These are phyloP conservation scores for Xylariaceae sp. DNA, from an alignment of 2,329 filamentous ascomycete species.

Conservation along the genomic window DNA sequence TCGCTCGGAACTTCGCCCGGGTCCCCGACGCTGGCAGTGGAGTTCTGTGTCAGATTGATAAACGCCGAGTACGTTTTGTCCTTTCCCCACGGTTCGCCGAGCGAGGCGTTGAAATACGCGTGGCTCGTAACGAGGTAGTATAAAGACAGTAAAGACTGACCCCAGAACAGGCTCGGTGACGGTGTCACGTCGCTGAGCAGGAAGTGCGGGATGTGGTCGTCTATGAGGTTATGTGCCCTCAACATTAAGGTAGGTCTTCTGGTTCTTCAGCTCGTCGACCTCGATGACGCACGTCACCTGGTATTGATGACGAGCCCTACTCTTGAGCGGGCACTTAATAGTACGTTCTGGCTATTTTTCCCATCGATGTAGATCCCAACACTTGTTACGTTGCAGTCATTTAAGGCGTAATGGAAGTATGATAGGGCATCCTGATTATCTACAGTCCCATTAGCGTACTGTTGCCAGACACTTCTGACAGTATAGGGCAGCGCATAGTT, in stretches of 20 bases:
- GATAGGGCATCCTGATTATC: slow-evolving; percentile 2
- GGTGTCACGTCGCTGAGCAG: slow-evolving; percentile 3
- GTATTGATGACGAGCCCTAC: neutral
- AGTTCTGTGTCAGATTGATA: neutral
- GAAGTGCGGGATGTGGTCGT: neutral
- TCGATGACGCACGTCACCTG: neutral
- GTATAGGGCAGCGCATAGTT: slow-evolving; percentile 11
- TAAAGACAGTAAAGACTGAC: slow-evolving; percentile 2
- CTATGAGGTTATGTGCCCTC: slow-evolving; percentile 6
- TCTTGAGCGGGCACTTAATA: neutral
- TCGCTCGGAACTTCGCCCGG: neutral
- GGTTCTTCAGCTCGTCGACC: neutral
- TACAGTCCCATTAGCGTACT: neutral
- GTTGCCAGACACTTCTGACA: slow-evolving; percentile 1
- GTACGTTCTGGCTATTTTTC: neutral
- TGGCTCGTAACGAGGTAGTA: slow-evolving; percentile 8
- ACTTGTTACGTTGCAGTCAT: slow-evolving; percentile 1
- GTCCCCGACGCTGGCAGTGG: neutral
- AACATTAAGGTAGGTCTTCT: neutral
- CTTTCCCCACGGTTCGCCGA: neutral
- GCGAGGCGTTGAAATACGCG: neutral
- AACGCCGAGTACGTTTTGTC: neutral
- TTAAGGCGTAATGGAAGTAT: neutral
- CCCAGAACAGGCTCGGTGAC: slow-evolving; percentile 13
- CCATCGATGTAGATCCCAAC: neutral